Evolutionary conservation across 495 filamentous ascomycete species (phyloP).

Genomic region (Aspergillus leporis): DNA sequence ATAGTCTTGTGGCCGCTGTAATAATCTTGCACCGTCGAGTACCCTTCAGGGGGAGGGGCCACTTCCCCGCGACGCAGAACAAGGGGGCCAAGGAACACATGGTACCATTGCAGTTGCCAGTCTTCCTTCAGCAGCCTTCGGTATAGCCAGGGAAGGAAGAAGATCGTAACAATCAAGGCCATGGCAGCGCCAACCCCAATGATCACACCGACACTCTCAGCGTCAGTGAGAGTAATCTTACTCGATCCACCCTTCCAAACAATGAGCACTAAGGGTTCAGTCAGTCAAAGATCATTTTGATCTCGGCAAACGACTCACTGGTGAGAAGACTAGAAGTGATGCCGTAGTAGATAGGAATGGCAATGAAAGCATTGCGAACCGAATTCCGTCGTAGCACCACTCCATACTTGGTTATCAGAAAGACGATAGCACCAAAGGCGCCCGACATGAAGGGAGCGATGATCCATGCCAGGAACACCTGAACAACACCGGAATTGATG

Average conservation of each 20-base stretch:
- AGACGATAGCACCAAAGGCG: conserved; percentile 18
- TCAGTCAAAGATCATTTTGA: neutral
- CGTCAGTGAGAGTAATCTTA: conserved; percentile 16
- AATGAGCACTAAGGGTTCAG: conserved; percentile 20
- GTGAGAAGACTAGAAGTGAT: conserved; percentile 19
- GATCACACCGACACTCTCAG: conserved; percentile 12
- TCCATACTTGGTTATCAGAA: conserved; percentile 22
- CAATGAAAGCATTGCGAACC: conserved; percentile 12
- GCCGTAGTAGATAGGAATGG: conserved; percentile 22
- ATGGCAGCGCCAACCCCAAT: conserved; percentile 16
- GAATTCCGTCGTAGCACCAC: conserved; percentile 14
- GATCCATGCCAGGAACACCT: conserved; percentile 25
- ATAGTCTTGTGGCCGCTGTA: conserved; percentile 25
- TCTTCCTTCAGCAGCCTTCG: conserved; percentile 16
- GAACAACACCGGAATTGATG: conserved; percentile 23
- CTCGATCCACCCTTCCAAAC: conserved; percentile 24
- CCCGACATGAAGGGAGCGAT: conserved; percentile 19
- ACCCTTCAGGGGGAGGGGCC: conserved; percentile 11
- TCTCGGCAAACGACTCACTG: conserved; percentile 3
- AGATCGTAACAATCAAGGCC: conserved; percentile 8
- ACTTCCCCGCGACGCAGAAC: conserved; percentile 20
- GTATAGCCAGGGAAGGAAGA: conserved; percentile 22
- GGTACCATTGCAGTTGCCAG: conserved; percentile 17
- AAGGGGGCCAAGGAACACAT: conserved; percentile 16
- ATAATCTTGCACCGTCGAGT: conserved; percentile 16